Evolutionary conservation across 768 basidiomycete genomes (phyloP).

Genomic region (Nidularia sp.): DNA sequence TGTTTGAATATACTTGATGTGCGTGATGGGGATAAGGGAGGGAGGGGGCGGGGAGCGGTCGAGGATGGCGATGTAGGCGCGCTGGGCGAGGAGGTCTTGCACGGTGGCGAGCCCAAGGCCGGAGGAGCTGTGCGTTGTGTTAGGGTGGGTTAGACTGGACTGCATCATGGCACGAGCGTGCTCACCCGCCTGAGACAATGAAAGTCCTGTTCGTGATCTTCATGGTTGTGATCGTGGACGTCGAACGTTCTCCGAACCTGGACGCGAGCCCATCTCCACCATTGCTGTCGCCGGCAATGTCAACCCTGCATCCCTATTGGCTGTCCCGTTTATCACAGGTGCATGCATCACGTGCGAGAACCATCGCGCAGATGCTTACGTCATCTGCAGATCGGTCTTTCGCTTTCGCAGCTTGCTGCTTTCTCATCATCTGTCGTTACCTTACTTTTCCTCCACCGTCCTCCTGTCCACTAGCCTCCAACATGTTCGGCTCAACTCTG

Average conservation of each 20-base stretch:
- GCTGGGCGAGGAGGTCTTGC: slow-evolving; percentile 34
- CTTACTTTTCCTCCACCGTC: slow-evolving; percentile 5
- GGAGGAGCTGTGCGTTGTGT: slow-evolving; percentile 35
- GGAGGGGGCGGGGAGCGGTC: slow-evolving; percentile 40
- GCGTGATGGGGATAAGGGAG: slow-evolving; percentile 9
- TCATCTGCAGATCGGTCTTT: not conserved
- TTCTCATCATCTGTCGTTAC: slow-evolving; percentile 3
- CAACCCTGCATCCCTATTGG: not conserved
- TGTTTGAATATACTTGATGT: slow-evolving; percentile 33
- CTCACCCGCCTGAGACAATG: slow-evolving; percentile 55
- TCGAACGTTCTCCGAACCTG: not conserved
- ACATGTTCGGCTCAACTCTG: slow-evolving; percentile 43
- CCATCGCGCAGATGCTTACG: not conserved
- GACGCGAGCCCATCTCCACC: too few species aligned
- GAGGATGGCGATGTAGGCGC: slow-evolving; percentile 47
- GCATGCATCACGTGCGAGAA: not conserved
- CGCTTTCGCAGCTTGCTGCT: not conserved
- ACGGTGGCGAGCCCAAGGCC: slow-evolving; percentile 55
- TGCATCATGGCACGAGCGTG: not conserved
- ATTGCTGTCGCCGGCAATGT: not conserved
- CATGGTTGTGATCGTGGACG: slow-evolving; percentile 24
- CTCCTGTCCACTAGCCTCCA: slow-evolving; percentile 4
- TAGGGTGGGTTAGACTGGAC: not conserved
- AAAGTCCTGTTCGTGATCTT: slow-evolving; percentile 50
- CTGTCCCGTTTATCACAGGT: not conserved